phyloP scores from a whole-genome alignment of 257 asterid species.

The Penstemon eatonii region DNA sequence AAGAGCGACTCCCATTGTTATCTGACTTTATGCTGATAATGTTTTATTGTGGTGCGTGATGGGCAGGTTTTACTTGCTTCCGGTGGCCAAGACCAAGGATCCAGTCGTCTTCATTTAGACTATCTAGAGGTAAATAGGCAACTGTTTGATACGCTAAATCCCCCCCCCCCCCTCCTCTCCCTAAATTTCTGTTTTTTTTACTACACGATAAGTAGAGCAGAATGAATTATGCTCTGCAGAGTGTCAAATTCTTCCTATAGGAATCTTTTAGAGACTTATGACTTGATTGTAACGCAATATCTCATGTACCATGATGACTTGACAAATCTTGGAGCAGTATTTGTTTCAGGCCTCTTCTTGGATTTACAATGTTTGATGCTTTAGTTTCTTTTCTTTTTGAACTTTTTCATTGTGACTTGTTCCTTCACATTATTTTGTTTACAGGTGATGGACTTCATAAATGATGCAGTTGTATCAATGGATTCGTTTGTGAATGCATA shows the following conservation, averaged over 20 bases:
- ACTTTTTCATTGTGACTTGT: conserved; percentile 14
- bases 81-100: conserved; percentile 63
- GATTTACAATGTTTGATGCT: background rate
- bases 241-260: background rate
- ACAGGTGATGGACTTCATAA: conserved; percentile 97
- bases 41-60: conserved; percentile 26
- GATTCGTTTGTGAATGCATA: conserved; percentile 80
- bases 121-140: conserved; percentile 69
- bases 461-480: conserved; percentile 85
- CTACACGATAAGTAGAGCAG: conserved; percentile 1
- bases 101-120: conserved; percentile 64
- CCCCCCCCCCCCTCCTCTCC: background rate
- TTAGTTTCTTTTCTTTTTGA: background rate
- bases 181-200: background rate
- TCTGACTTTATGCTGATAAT: conserved; percentile 22
- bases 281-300: conserved; percentile 7
- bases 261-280: conserved; percentile 12
- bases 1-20: conserved; percentile 6
- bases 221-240: background rate
- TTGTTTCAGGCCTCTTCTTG: conserved; percentile 17
- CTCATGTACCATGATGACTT: conserved; percentile 1
- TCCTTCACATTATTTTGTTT: conserved; percentile 18
- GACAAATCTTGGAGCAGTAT: conserved; percentile 1
- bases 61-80: conserved; percentile 68
- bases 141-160: conserved; percentile 8